phyloP scores from a whole-genome alignment of 1,139 yeast species.

The Meyerozyma athensensis region DNA sequence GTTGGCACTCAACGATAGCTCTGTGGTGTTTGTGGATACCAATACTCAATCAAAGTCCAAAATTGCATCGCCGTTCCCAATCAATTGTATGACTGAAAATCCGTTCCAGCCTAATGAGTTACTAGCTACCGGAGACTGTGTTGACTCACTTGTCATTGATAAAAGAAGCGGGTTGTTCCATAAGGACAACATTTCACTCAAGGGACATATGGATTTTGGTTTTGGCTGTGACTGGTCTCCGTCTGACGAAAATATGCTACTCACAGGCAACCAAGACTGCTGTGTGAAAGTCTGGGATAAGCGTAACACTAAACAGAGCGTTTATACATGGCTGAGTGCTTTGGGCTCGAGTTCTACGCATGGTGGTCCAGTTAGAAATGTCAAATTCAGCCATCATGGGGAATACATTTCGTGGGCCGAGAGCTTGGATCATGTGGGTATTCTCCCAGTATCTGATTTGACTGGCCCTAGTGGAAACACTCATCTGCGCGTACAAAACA shows the following conservation, averaged over 20 bases:
- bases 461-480: slow-evolving; percentile 12
- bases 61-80: slow-evolving; percentile 37
- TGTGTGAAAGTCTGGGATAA: slow-evolving; percentile 54
- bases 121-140: slow-evolving; percentile 49
- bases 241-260: slow-evolving; percentile 34
- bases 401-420: slow-evolving; percentile 53
- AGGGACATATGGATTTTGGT: slow-evolving; percentile 53
- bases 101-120: slow-evolving; percentile 31
- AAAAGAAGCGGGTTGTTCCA: slow-evolving; percentile 23
- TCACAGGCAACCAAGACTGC: slow-evolving; percentile 62
- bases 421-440: slow-evolving; percentile 54
- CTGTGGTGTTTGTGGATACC: slow-evolving; percentile 39
- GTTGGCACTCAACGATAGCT: slow-evolving; percentile 47
- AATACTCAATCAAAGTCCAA: slow-evolving; percentile 5
- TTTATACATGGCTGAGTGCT: slow-evolving; percentile 34
- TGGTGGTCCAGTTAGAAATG: slow-evolving; percentile 52
- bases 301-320: slow-evolving; percentile 22
- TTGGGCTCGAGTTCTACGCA: slow-evolving; percentile 22
- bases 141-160: slow-evolving; percentile 42
- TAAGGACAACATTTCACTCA: not conserved
- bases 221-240: slow-evolving; percentile 61
- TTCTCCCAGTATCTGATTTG: slow-evolving; percentile 36
- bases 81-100: slow-evolving; percentile 47
- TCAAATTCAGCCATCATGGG: slow-evolving; percentile 45
- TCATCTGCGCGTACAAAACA: slow-evolving; percentile 37